Base-by-base conservation (phyloP, 2,329 filamentous ascomycete species). In the Pseudocercospora eumusae region DNA sequence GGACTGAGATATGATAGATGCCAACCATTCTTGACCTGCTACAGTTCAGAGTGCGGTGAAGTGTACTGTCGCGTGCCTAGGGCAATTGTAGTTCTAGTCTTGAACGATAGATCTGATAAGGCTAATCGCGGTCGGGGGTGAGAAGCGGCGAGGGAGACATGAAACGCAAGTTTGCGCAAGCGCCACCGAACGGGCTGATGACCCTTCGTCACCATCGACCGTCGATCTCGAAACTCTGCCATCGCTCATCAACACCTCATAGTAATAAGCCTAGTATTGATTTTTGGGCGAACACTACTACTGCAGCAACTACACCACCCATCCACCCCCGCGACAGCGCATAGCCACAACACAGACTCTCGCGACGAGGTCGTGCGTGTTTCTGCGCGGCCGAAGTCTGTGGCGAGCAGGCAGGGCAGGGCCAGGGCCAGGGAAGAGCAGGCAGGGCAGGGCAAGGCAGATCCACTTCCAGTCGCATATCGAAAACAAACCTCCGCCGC, bases 401-500 rank as follows among this genome's bases (percentile, higher is more conserved):
- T 21, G 50, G 18, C 50, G 25, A 54, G 15, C 50, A 33, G 27
- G n/a, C n/a, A n/a, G n/a, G n/a, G n/a, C n/a, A n/a, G 50, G 27
- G 11, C 23, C 33, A 18, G n/a, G n/a, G n/a, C n/a, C n/a, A n/a
- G n/a, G n/a, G n/a, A n/a, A n/a, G 25, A 54, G 15, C 50, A 33
- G 27, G n/a, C n/a, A n/a, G n/a, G n/a, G n/a, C n/a, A n/a, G 50
- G 27, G 11, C 23, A n/a, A n/a, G n/a, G n/a, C n/a, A n/a, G n/a
- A n/a, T n/a, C n/a, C n/a, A n/a, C n/a, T n/a, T n/a, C n/a, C n/a
- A n/a, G n/a, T n/a, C n/a, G n/a, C 33, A 18, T 40, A 40, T 18
- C 56, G 49, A 62, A 56, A 50, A 62, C 40, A 36, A 20, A 31
- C 52, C 25, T 42, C 44, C 52, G 45, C 31, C 57, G 52, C 54